phyloP scores from a whole-genome alignment of 257 asterid species.

The Craterostigma plantagineum region DNA sequence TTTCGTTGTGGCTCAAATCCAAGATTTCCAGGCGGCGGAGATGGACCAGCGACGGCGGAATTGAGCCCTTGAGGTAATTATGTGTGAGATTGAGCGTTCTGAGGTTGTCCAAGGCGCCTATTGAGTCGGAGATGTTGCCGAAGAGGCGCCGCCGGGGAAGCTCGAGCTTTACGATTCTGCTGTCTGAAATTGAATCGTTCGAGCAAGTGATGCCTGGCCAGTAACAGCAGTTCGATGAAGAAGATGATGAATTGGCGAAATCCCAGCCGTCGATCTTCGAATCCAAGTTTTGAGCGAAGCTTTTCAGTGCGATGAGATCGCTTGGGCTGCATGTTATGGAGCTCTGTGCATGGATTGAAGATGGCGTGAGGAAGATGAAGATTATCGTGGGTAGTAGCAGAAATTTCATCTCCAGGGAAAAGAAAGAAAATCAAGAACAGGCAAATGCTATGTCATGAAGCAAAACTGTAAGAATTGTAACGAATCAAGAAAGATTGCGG shows the following conservation, averaged over 20 bases:
- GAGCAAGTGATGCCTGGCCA: conserved; percentile 53
- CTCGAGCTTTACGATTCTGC: conserved; percentile 44
- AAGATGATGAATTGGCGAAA: conserved; percentile 14
- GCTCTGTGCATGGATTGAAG: conserved; percentile 29
- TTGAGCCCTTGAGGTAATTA: conserved; percentile 32
- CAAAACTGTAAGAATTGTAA: too few species aligned
- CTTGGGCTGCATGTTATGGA: conserved; percentile 22
- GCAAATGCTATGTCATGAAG: too few species aligned
- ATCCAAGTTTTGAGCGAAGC: conserved; percentile 24
- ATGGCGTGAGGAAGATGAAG: conserved; percentile 13
- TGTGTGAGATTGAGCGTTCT: conserved; percentile 47
- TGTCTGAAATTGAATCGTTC: conserved; percentile 13
- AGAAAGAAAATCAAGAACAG: conserved; percentile 8
- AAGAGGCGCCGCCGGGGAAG: conserved; percentile 20
- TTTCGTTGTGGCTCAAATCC: conserved; percentile 39
- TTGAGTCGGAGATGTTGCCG: conserved; percentile 32
- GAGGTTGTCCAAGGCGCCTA: conserved; percentile 47
- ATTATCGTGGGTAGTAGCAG: conserved; percentile 1
- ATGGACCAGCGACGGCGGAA: conserved; percentile 37
- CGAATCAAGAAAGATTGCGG: too few species aligned
- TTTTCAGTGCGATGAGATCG: conserved; percentile 33
- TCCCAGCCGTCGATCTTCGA: conserved; percentile 31
- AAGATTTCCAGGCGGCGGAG: conserved; percentile 32
- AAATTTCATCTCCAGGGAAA: too few species aligned
- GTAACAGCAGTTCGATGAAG: conserved; percentile 27